Evolutionary conservation across 768 basidiomycete species (phyloP), one percentile per base, ranked within the genome.

Genomic region (Calocybe cyanea): DNA sequence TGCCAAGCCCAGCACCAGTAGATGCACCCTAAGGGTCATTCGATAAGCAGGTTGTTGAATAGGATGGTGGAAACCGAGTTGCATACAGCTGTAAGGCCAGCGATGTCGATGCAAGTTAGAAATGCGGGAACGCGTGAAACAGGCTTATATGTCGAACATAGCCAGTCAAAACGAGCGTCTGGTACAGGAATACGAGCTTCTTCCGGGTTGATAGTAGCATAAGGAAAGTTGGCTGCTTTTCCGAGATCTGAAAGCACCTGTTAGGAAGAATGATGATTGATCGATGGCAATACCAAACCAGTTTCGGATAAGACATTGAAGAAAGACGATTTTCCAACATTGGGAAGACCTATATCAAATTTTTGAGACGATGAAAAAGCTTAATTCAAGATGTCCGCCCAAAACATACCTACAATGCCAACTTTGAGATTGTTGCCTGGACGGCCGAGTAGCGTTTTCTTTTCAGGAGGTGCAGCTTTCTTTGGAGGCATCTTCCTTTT

Each of bases 321-420:
- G 69, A 98, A 95, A n/a, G 93, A 96, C 0, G 91, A 93, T 68
- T 99, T 98, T 52, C 96, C 96, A 56, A 98, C 95, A 64, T 99
- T 97, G 43, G 95, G 93, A 32, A 96, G 68, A 63, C 90, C 89
- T 92, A 41, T 32, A 36, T 7, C 33, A 25, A 21, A 23, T 49
- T 7, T 6, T 6, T 28, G 11, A 57, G 48, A 50, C 49, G 62
- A 38, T 59, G 49, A 43, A 53, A 39, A 45, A 49, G 54, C 34
- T 28, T 51, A 25, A 28, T 28, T 28, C 11, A 28, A 6, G 5
- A 6, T 28, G 5, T 28, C 49, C 49, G 46, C 15, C 31, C 46
- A 48, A 51, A 69, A 79, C 84, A 68, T 67, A 91, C 91, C 94
- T 76, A 97, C 95, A 78, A 96, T 95, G 63, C 96, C 96, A 60